Evolutionary conservation across 2,329 filamentous ascomycete species (phyloP).

Genomic region (Simplicillium sp.): DNA sequence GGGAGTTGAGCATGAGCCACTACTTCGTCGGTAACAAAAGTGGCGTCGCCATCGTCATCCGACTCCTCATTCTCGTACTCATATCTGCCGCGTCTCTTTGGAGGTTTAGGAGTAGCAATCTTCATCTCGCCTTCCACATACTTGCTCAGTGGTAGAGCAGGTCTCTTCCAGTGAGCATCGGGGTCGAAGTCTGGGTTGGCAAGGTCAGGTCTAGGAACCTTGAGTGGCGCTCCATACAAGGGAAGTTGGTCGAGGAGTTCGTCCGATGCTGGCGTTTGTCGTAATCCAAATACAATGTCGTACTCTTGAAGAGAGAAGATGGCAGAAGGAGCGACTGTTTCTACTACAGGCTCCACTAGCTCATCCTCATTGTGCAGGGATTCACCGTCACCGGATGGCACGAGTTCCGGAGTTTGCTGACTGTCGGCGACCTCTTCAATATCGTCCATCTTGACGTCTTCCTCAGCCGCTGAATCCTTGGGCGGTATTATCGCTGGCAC

Average conservation of each 20-base stretch:
- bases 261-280: constrained; percentile 65
- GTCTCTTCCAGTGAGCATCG: constrained; percentile 63
- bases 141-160: constrained; percentile 78
- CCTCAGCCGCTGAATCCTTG: constrained; percentile 17
- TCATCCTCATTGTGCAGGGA: constrained; percentile 36
- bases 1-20: constrained; percentile 40
- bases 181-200: constrained; percentile 50
- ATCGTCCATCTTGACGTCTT: constrained; percentile 24
- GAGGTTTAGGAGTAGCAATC: constrained; percentile 54
- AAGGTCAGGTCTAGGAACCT: constrained; percentile 48
- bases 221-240: constrained; percentile 59
- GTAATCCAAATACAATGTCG: constrained; percentile 70
- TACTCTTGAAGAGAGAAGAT: constrained; percentile 78
- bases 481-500: constrained; percentile 47
- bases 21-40: constrained; percentile 45
- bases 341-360: constrained; percentile 26
- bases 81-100: constrained; percentile 72
- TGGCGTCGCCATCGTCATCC: constrained; percentile 45
- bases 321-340: constrained; percentile 58
- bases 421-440: constrained; percentile 23
- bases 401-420: constrained; percentile 57
- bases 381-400: constrained; percentile 55
- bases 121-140: constrained; percentile 75
- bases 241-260: constrained; percentile 74
- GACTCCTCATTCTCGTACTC: constrained; percentile 68